These are phyloP conservation scores for Farysia itapuensis DNA, from an alignment of 1,284 basidiomycete genomes.

Conservation along the genomic window DNA sequence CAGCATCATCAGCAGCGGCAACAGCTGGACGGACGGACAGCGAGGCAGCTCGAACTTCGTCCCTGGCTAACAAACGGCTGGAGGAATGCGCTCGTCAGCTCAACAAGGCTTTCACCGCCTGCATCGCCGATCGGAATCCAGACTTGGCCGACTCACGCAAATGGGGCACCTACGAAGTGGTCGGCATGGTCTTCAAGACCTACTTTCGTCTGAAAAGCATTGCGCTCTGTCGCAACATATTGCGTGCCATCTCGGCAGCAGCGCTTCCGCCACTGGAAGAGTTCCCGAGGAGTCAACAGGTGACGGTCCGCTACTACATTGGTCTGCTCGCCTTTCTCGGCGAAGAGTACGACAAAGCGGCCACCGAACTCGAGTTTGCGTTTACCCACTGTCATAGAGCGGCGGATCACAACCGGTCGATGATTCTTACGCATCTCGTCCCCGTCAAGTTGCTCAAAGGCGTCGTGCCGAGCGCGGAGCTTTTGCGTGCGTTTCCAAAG, in stretches of 20 bases:
- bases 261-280: slow-evolving; percentile 76
- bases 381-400: slow-evolving; percentile 75
- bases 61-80: slow-evolving; percentile 65
- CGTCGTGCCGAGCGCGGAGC: slow-evolving; percentile 71
- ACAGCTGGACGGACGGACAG: neutral
- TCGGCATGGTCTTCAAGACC: slow-evolving; percentile 84
- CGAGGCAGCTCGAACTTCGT: slow-evolving; percentile 4
- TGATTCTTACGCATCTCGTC: slow-evolving; percentile 85
- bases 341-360: slow-evolving; percentile 78
- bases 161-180: slow-evolving; percentile 93
- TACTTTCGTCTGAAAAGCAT: slow-evolving; percentile 94
- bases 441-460: slow-evolving; percentile 84
- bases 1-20: slow-evolving; percentile 5
- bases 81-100: slow-evolving; percentile 89
- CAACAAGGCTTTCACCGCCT: slow-evolving; percentile 87
- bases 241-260: slow-evolving; percentile 83
- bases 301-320: slow-evolving; percentile 76
- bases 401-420: slow-evolving; percentile 75
- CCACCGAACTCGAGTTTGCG: slow-evolving; percentile 77
- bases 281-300: slow-evolving; percentile 84
- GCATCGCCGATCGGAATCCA: slow-evolving; percentile 76
- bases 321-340: slow-evolving; percentile 91
- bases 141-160: slow-evolving; percentile 73
- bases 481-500: slow-evolving; percentile 71
- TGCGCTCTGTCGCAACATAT: slow-evolving; percentile 85